Evolutionary conservation across 192 early-diverging fungal genomes (phyloP), one percentile per base, ranked within the genome.

Genomic region (Rhizoclosmatium globosum): DNA sequence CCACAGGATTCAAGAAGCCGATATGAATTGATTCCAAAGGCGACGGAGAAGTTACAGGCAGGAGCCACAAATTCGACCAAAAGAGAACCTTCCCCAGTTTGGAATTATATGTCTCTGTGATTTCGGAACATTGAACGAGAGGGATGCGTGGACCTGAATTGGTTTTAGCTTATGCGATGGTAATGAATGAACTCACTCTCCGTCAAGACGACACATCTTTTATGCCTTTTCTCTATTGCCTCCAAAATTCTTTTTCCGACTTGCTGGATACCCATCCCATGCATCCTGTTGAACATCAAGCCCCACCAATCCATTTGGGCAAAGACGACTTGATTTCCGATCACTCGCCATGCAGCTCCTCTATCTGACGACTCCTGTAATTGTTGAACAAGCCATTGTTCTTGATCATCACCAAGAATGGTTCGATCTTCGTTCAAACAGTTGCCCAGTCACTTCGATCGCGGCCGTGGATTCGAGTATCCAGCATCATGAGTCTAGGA

Each of bases 401-500:
- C 82, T 61, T 86, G 85, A 17, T 76, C 71, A 23, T 46, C 9
- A 1, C 85, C 85, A 9, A 85, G 60, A 39, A 85, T 73, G 7
- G 80, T 82, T 23, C 75, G 67, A 2, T 60, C 61, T 3, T 59
- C 59, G 39, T 66, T 57, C 2, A 44, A 41, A 76, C 48, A 0
- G 66, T 74, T 17, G 64, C 62, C 50, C 67, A 50, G 46, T 65
- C 78, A 13, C 48, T 66, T 47, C 43, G 59, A 19, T 79, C 73
- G 41, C 82, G 80, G 15, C 85, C 85, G 13, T 57, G 44, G 38
- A 86, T 84, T 4, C 85, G 80, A 3, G 85, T 86, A 50, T 86
- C 85, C n/a, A 86, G 74, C 82, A 86, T 83, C 46, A 82, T 74
- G 41, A 86, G 56, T 86, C 85, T 3, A 86, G 23, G n/a, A 86